Percentiles rank a stretch among this genome's conserved stretches.
phyloP scores from a whole-genome alignment of 2,329 filamentous ascomycete genomes.

The Fusarium coicis region DNA sequence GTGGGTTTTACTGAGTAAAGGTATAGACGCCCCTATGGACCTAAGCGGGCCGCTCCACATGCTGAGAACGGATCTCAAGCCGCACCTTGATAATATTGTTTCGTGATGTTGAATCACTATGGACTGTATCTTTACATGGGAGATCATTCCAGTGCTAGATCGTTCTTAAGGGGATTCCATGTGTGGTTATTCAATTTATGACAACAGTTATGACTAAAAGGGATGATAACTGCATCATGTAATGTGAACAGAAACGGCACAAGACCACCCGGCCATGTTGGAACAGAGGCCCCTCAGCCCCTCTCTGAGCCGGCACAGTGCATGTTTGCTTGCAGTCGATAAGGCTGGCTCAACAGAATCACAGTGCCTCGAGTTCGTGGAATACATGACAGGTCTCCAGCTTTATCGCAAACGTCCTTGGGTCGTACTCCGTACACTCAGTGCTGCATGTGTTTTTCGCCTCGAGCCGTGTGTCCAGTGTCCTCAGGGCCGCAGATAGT shows the following conservation, averaged over 20 bases:
- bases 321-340: constrained; percentile 24
- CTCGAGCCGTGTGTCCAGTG: constrained; percentile 18
- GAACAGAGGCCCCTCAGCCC: constrained; percentile 5
- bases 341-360: constrained; percentile 21
- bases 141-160: not conserved
- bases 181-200: not conserved
- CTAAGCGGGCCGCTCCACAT: constrained; percentile 37
- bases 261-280: not conserved
- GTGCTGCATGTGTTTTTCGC: not conserved
- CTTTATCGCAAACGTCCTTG: constrained; percentile 22
- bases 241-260: constrained; percentile 4
- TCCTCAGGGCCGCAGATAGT: constrained; percentile 24
- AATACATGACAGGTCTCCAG: constrained; percentile 18
- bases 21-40: constrained; percentile 18
- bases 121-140: not conserved
- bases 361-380: constrained; percentile 11
- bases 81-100: constrained; percentile 23
- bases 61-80: constrained; percentile 22
- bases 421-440: constrained; percentile 11
- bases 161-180: too few relatives aligned
- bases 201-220: not conserved
- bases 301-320: constrained; percentile 24
- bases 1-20: constrained; percentile 11
- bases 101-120: not conserved
- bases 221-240: not conserved